These are phyloP conservation scores for Cercospora canescens DNA, from an alignment of 2,329 filamentous ascomycete genomes.

Conservation along the genomic window DNA sequence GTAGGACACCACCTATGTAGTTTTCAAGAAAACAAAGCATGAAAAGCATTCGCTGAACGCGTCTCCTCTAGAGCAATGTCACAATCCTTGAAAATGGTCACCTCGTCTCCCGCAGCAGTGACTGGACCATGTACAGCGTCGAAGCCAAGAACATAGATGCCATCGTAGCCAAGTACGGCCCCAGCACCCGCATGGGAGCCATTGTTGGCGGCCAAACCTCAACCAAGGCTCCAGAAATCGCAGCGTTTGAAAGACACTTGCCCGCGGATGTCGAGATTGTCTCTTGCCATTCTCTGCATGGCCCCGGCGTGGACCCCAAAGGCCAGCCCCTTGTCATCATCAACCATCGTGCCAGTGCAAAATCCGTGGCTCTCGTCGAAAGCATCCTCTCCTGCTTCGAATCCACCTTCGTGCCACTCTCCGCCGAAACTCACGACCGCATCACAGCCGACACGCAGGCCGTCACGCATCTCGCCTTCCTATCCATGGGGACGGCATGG, in stretches of 20 bases:
- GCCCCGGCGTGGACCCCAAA: slow-evolving; percentile 81
- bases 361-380: slow-evolving; percentile 76
- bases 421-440: slow-evolving; percentile 84
- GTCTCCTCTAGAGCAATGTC: slow-evolving; percentile 66
- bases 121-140: slow-evolving; percentile 98
- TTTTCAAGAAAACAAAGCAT: slow-evolving; percentile 24
- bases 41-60: slow-evolving; percentile 42
- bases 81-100: slow-evolving; percentile 93
- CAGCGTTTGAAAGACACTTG: slow-evolving; percentile 85
- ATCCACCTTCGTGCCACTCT: slow-evolving; percentile 85
- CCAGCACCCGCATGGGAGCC: slow-evolving; percentile 90
- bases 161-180: slow-evolving; percentile 85
- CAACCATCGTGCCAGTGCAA: slow-evolving; percentile 81
- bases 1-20: slow-evolving; percentile 59
- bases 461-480: slow-evolving; percentile 94
- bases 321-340: slow-evolving; percentile 93
- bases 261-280: slow-evolving; percentile 89
- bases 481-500: slow-evolving; percentile 97
- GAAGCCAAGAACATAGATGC: slow-evolving; percentile 87
- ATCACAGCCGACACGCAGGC: slow-evolving; percentile 99
- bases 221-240: slow-evolving; percentile 95
- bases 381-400: slow-evolving; percentile 77
- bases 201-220: slow-evolving; percentile 98
- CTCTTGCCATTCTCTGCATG: slow-evolving; percentile 94
- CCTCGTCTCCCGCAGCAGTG: slow-evolving; percentile 90